Conservation (phyloP, 2,329 filamentous ascomycete genomes). For the Xylariaceae sp. region DNA sequence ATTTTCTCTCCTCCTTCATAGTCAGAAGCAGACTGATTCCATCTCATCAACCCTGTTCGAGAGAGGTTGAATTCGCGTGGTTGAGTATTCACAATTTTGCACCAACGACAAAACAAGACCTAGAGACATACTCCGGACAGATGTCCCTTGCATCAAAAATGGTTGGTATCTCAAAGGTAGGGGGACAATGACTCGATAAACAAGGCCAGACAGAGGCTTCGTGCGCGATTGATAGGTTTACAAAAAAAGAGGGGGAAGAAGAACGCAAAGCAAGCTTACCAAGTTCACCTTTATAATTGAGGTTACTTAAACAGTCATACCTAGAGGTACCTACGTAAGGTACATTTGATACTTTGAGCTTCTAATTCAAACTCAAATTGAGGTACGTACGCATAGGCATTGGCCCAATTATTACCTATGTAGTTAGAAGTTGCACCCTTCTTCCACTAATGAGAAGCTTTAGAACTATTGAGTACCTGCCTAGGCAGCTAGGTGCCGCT, state of each 20-base stretch:
- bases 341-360: too few species aligned
- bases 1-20: slow-evolving; percentile 11
- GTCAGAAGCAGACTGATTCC: not conserved
- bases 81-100: not conserved
- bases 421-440: too few species aligned
- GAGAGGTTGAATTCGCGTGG: slow-evolving; percentile 2
- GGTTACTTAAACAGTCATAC: too few species aligned
- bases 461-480: not conserved
- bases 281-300: too few species aligned
- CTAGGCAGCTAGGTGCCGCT: too few species aligned
- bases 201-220: not conserved
- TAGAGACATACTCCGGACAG: not conserved
- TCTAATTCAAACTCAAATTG: too few species aligned
- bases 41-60: slow-evolving; percentile 1
- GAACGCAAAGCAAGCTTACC: too few species aligned
- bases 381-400: too few species aligned
- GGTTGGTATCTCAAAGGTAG: not conserved
- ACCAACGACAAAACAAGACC: not conserved
- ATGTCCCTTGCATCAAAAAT: not conserved
- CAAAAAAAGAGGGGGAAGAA: not conserved
- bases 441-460: not conserved
- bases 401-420: not conserved
- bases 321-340: too few species aligned
- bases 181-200: not conserved
- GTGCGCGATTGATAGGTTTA: not conserved